These are phyloP conservation scores for Glaciozyma antarctica DNA, from an alignment of 768 basidiomycete species.

Conservation along the genomic window DNA sequence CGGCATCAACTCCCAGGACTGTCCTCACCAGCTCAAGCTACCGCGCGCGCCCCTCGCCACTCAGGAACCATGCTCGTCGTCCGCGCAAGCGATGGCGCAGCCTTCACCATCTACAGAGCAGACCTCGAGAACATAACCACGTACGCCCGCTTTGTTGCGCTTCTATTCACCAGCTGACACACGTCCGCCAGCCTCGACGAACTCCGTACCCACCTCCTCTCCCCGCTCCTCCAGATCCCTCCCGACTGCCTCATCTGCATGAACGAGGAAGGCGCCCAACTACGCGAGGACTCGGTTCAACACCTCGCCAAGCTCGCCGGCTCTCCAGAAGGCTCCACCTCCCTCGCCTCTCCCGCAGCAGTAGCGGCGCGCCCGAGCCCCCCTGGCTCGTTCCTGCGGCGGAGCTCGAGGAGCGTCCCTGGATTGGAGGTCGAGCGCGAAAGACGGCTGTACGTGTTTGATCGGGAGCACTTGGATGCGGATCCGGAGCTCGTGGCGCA, in stretches of 20 bases:
- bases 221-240: conserved; percentile 26
- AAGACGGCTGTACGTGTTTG: conserved; percentile 24
- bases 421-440: not conserved
- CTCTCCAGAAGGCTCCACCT: not conserved
- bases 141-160: not conserved
- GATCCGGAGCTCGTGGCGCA: conserved; percentile 26
- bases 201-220: conserved; percentile 16
- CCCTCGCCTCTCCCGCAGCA: not conserved
- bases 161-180: not conserved
- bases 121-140: conserved; percentile 21
- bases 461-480: conserved; percentile 28
- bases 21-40: too few relatives aligned
- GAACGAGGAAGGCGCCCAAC: conserved; percentile 30
- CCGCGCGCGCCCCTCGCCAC: too few relatives aligned
- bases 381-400: not conserved
- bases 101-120: conserved; percentile 8
- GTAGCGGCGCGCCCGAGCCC: not conserved
- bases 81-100: conserved; percentile 25
- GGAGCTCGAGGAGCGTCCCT: not conserved
- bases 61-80: conserved; percentile 3
- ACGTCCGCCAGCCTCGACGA: conserved; percentile 14
- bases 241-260: conserved; percentile 30
- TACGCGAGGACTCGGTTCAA: conserved; percentile 17
- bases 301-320: conserved; percentile 15
- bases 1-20: too few relatives aligned